These are phyloP conservation scores for Paraleonurus japonicus DNA, from an alignment of 257 asterid genomes.

Conservation along the genomic window DNA sequence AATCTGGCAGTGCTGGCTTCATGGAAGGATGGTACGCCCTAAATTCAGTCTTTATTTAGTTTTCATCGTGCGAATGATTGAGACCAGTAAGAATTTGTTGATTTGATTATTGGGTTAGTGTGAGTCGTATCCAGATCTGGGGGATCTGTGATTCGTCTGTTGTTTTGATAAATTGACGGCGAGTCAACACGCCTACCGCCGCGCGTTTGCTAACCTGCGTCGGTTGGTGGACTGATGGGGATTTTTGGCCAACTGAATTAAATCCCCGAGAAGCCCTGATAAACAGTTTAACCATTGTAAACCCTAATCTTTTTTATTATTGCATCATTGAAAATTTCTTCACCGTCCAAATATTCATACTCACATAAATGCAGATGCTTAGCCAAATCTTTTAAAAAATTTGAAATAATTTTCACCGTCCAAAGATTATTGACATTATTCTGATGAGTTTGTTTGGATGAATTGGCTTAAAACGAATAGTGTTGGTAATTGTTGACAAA, in stretches of 20 bases:
- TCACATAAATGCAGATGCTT: not conserved
- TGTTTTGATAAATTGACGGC: conserved; percentile 17
- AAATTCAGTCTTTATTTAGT: not conserved
- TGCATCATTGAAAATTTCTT: not conserved
- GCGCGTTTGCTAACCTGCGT: conserved; percentile 6
- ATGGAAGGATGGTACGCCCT: conserved; percentile 67
- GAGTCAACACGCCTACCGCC: conserved; percentile 23
- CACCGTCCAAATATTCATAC: not conserved
- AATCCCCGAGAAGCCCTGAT: not conserved
- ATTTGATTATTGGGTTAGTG: conserved; percentile 8
- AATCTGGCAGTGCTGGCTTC: conserved; percentile 38
- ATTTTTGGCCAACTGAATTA: not conserved
- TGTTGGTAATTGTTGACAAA: not conserved
- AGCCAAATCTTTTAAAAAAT: not conserved
- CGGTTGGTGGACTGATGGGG: not conserved
- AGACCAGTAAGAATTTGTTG: not conserved
- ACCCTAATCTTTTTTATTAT: not conserved
- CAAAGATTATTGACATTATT: no score
- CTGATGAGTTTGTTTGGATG: no score
- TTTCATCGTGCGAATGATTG: not conserved
- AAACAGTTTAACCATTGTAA: not conserved
- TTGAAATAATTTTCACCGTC: not conserved
- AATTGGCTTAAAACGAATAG: no score
- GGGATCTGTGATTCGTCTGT: conserved; percentile 20
- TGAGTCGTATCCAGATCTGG: conserved; percentile 23